Base-by-base conservation (phyloP, 345 rosid genomes). In the Rubroshorea leprosula region DNA sequence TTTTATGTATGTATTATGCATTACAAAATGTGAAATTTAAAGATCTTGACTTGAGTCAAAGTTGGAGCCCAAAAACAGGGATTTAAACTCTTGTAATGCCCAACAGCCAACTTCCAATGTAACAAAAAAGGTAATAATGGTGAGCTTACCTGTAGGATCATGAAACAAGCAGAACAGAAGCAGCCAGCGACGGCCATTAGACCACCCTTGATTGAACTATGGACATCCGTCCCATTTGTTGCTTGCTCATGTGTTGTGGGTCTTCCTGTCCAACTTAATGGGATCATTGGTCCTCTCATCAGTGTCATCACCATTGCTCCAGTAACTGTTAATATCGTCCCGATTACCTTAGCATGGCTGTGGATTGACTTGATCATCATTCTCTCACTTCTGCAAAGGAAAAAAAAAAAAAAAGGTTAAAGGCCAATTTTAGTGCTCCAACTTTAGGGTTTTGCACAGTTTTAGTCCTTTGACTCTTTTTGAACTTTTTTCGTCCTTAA, bases 291-390 rank as follows among this genome's bases (percentile, higher is more conserved):
- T 0, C 99, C 99, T 74, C 80, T 86, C 10, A 83, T 23, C 48
- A 85, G 51, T 2, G 98, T 92, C 98, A 92, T 84, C 39, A 80
- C 72, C 96, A 89, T 92, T 21, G 98, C 95, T 72, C 97, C 99
- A 3, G 69, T 83, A 14, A 93, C 97, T 13, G 97, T 89, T 51
- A 82, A 81, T 19, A 80, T 14, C 0, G 96, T 92, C 10, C 98
- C 98, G 0, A 72, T 12, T 15, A 89, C 44, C 72, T 92, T 92
- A 2, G 76, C 86, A 13, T 79, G 83, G 66, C 96, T 73, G 50
- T 76, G 78, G 1, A 76, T 51, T 26, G 76, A 66, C 13, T 62
- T 60, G 0, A 89, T 67, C 0, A 79, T 77, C 31, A 89, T 84
- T 59, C 72, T 81, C 80, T 92, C 98, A 1, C 84, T 78, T 78